These are phyloP conservation scores for Coemansia sp. DNA, from an alignment of 192 early-diverging fungal genomes.

Conservation along the genomic window DNA sequence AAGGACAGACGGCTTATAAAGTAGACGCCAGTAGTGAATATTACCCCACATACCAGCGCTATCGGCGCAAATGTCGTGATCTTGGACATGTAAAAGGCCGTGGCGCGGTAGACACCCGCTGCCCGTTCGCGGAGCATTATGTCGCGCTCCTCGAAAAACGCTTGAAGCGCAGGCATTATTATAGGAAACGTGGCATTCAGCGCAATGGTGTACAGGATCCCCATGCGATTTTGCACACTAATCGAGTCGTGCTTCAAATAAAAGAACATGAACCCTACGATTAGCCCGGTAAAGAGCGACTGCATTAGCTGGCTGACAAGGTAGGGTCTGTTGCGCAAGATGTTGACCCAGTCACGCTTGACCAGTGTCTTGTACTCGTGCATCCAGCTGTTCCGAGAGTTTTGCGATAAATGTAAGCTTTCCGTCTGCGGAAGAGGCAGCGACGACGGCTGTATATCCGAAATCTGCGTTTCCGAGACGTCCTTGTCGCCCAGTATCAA, in stretches of 20 bases:
- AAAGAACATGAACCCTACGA: conserved; percentile 63
- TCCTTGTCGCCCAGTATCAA: not conserved
- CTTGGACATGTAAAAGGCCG: conserved; percentile 64
- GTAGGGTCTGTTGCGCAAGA: conserved; percentile 43
- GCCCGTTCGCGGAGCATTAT: conserved; percentile 67
- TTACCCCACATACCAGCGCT: conserved; percentile 28
- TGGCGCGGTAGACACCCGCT: conserved; percentile 61
- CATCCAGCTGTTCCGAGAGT: conserved; percentile 44
- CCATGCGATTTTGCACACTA: conserved; percentile 54
- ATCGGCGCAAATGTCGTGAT: conserved; percentile 55
- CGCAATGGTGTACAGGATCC: conserved; percentile 48
- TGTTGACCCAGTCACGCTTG: conserved; percentile 50
- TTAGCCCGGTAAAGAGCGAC: conserved; percentile 34
- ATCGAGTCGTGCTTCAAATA: conserved; percentile 50
- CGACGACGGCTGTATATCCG: not conserved
- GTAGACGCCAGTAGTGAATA: conserved; percentile 44
- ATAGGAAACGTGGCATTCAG: conserved; percentile 61
- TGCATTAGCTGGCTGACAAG: conserved; percentile 40
- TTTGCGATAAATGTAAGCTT: not conserved
- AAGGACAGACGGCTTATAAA: conserved; percentile 48
- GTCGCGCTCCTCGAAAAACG: conserved; percentile 49
- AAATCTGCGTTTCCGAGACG: not conserved
- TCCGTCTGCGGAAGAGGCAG: not conserved
- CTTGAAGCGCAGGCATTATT: conserved; percentile 56
- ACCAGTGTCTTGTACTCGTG: conserved; percentile 52